Percentiles rank a stretch among this genome's conserved stretches.
Conservation (phyloP, 768 basidiomycete species). For the Crepidotus variabilis region DNA sequence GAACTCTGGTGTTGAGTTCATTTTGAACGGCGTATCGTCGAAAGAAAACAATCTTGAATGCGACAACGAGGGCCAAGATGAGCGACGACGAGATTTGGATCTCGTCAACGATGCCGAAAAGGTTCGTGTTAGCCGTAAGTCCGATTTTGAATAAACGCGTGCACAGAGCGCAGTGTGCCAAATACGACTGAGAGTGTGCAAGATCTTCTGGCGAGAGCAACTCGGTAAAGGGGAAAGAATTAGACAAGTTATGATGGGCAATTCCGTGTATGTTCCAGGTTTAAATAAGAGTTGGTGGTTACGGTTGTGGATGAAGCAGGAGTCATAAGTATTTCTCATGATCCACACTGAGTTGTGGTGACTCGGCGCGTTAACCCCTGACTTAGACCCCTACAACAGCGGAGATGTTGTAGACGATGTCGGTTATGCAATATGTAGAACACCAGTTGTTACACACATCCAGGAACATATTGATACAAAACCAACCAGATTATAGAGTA, state of each 20-base stretch:
- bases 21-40: too few relatives aligned
- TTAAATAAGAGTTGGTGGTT: constrained; percentile 9
- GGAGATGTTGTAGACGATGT: too few relatives aligned
- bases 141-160: neutral
- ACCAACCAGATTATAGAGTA: too few relatives aligned
- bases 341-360: neutral
- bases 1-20: neutral
- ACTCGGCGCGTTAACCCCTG: neutral
- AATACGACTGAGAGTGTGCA: constrained; percentile 51
- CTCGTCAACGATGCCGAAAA: neutral
- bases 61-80: neutral
- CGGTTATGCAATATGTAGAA: too few relatives aligned
- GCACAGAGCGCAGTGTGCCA: constrained; percentile 21
- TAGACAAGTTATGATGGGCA: neutral
- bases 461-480: too few relatives aligned
- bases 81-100: neutral
- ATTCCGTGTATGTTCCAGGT: neutral
- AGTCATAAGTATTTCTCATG: neutral
- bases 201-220: constrained; percentile 37
- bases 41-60: too few relatives aligned
- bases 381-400: too few relatives aligned
- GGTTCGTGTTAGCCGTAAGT: neutral
- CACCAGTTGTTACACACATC: too few relatives aligned
- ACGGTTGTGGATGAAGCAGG: neutral
- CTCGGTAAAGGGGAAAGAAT: neutral